phyloP scores from a whole-genome alignment of 176 grass and related monocot genomes.

The Eragrostis curvula region DNA sequence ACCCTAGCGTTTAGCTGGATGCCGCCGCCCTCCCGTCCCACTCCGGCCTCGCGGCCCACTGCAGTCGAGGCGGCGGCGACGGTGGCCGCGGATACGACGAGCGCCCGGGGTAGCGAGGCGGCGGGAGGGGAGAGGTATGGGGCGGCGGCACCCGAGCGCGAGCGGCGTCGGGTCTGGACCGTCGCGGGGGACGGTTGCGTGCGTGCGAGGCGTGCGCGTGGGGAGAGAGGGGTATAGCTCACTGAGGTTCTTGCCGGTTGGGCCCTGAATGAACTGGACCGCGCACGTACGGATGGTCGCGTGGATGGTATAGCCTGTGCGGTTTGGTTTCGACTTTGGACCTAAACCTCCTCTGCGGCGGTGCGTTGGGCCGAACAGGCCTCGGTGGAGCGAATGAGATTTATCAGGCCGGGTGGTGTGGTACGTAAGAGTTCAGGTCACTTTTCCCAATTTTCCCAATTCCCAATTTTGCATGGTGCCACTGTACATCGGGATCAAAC shows the following conservation, averaged over 20 bases:
- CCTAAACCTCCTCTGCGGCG: too few relatives aligned
- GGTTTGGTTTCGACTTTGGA: too few relatives aligned
- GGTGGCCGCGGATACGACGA: neutral
- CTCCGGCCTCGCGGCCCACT: neutral
- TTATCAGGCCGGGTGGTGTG: too few relatives aligned
- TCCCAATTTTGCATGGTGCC: too few relatives aligned
- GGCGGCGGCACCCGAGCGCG: slow-evolving; percentile 17
- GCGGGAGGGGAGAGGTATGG: neutral
- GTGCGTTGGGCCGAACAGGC: neutral
- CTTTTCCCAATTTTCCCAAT: too few relatives aligned
- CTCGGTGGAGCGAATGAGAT: neutral
- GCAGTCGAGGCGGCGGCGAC: neutral
- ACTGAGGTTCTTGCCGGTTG: neutral
- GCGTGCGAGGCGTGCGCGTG: slow-evolving; percentile 19
- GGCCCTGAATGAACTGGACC: neutral
- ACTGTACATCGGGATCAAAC: too few relatives aligned
- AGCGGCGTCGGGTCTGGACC: slow-evolving; percentile 40
- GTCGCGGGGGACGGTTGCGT: slow-evolving; percentile 27
- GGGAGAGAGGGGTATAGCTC: neutral
- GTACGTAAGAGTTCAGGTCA: too few relatives aligned
- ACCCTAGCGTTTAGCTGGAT: slow-evolving; percentile 44
- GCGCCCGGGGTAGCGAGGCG: neutral
- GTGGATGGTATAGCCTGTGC: too few relatives aligned
- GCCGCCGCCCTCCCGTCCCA: slow-evolving; percentile 30
- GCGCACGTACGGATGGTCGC: neutral